A percentile compares a stretch with the other conserved stretches of the same genome.
phyloP scores from a whole-genome alignment of 2,329 filamentous ascomycete species.

The Chaetoscypha palmicola region DNA sequence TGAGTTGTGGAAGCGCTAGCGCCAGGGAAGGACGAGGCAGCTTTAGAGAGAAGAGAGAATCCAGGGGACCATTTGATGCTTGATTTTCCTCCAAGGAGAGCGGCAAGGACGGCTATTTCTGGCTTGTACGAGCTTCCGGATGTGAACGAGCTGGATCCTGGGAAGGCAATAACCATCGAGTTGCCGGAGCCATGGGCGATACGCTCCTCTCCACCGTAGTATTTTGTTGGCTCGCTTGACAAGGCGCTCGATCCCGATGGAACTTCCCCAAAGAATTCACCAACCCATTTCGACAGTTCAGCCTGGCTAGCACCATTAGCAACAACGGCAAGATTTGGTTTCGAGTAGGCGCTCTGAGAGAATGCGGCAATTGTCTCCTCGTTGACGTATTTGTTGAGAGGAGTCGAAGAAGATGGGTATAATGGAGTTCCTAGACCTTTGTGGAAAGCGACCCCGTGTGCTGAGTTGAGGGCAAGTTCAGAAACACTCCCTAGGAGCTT shows the following conservation, averaged over 20 bases:
- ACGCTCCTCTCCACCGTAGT: conserved; percentile 93
- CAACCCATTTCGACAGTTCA: conserved; percentile 81
- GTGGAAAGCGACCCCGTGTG: conserved; percentile 85
- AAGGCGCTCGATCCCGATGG: conserved; percentile 45
- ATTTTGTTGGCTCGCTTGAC: conserved; percentile 64
- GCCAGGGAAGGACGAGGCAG: conserved; percentile 57
- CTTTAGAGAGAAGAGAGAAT: conserved; percentile 85
- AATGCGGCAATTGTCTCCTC: conserved; percentile 68
- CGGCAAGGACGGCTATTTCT: conserved; percentile 77
- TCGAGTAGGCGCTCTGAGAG: conserved; percentile 73
- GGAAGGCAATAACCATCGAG: conserved; percentile 84
- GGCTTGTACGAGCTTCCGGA: conserved; percentile 71
- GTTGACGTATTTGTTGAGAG: conserved; percentile 73
- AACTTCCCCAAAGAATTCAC: conserved; percentile 79
- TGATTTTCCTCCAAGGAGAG: conserved; percentile 83
- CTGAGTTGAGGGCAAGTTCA: conserved; percentile 74
- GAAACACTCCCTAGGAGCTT: conserved; percentile 55
- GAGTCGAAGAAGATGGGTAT: conserved; percentile 63
- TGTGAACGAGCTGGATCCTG: conserved; percentile 71
- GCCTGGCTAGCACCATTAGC: conserved; percentile 76
- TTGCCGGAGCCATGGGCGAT: conserved; percentile 71
- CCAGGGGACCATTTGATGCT: conserved; percentile 93
- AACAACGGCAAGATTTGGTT: conserved; percentile 85
- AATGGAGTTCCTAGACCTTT: conserved; percentile 77
- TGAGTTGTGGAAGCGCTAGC: conserved; percentile 69